phyloP scores from a whole-genome alignment of 1,284 basidiomycete species.

The Ustilago hordei region DNA sequence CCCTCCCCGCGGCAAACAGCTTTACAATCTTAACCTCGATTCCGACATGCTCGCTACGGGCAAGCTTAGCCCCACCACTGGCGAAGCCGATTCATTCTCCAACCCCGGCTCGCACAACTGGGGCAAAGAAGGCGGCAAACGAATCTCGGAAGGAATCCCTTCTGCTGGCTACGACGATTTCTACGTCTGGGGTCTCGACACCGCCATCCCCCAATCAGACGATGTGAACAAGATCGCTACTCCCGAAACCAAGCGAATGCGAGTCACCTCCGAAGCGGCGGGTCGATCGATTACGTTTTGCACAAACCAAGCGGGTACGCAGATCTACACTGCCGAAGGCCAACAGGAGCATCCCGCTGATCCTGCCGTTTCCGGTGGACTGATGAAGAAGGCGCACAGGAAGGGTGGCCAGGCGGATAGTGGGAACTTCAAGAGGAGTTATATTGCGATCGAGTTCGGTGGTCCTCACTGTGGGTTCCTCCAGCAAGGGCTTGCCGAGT shows the following conservation, averaged over 20 bases:
- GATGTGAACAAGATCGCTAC: slow-evolving; percentile 34
- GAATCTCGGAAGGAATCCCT: slow-evolving; percentile 36
- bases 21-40: slow-evolving; percentile 57
- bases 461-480: slow-evolving; percentile 64
- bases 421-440: slow-evolving; percentile 51
- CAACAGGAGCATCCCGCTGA: slow-evolving; percentile 47
- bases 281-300: slow-evolving; percentile 50
- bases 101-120: slow-evolving; percentile 48
- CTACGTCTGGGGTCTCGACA: slow-evolving; percentile 57
- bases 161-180: slow-evolving; percentile 61
- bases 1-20: slow-evolving; percentile 22
- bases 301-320: slow-evolving; percentile 62
- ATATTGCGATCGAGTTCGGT: slow-evolving; percentile 61
- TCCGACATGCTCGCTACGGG: slow-evolving; percentile 51
- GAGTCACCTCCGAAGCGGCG: slow-evolving; percentile 39
- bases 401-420: slow-evolving; percentile 26
- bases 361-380: slow-evolving; percentile 30
- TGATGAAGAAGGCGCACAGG: slow-evolving; percentile 50
- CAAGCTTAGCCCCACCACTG: slow-evolving; percentile 22
- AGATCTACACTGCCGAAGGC: slow-evolving; percentile 58
- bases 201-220: slow-evolving; percentile 28
- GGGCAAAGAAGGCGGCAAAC: slow-evolving; percentile 41
- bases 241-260: slow-evolving; percentile 37
- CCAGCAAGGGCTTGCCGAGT: slow-evolving; percentile 30
- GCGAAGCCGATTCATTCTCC: slow-evolving; percentile 29